These are phyloP conservation scores for Acanthamoeba triangularis DNA, from an alignment of 208 protist genomes.

Conservation along the genomic window DNA sequence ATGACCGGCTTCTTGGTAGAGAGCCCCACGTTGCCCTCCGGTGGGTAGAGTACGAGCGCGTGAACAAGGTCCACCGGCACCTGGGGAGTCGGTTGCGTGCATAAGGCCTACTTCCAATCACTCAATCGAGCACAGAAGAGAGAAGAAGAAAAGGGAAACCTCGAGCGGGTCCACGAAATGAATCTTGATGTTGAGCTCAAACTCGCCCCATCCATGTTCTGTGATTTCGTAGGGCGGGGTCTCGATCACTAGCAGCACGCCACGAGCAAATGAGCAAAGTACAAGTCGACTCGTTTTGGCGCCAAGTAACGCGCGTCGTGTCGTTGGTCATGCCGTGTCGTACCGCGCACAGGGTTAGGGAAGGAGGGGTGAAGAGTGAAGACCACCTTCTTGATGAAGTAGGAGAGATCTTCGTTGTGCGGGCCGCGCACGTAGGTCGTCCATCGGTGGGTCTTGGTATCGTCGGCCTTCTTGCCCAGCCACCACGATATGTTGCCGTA, in stretches of 20 bases:
- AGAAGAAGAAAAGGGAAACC: conserved; percentile 53
- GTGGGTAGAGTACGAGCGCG: conserved; percentile 11
- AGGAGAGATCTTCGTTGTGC: conserved; percentile 76
- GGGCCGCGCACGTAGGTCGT: conserved; percentile 77
- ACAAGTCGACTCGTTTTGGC: not conserved
- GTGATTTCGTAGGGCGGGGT: conserved; percentile 83
- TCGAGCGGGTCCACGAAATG: conserved; percentile 82
- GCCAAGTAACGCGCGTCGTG: no score
- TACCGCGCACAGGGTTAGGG: conserved; percentile 63
- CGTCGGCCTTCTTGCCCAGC: conserved; percentile 73
- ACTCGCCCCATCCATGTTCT: conserved; percentile 88
- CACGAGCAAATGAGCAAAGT: not conserved
- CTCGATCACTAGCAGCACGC: conserved; percentile 77
- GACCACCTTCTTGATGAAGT: conserved; percentile 81
- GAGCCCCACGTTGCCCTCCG: conserved; percentile 32
- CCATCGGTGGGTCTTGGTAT: conserved; percentile 79
- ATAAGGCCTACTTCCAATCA: not conserved
- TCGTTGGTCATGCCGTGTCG: not conserved
- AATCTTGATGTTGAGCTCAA: conserved; percentile 81
- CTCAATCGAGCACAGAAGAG: not conserved
- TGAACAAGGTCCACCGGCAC: conserved; percentile 2
- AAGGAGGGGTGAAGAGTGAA: conserved; percentile 84
- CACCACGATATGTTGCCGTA: conserved; percentile 80
- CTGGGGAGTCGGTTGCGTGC: not conserved
- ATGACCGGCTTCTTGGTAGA: conserved; percentile 63